A percentile compares a stretch with the other conserved stretches of the same genome.
Conservation (phyloP, 2,329 filamentous ascomycete species). For the Magnaporthales sp. region DNA sequence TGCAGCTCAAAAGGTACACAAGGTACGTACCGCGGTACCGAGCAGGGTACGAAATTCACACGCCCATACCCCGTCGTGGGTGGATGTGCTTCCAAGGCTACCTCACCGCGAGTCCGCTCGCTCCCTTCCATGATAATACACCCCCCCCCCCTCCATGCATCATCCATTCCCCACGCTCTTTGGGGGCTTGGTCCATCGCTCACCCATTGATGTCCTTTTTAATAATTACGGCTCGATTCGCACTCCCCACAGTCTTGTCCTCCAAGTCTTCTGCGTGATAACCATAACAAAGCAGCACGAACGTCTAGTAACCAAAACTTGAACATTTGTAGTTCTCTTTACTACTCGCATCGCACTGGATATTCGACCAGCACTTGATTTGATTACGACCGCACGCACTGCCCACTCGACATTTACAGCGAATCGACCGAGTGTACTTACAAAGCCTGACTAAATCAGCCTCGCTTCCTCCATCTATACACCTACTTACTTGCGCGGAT, state of each 20-base stretch:
- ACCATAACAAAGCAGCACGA: slow-evolving; percentile 7
- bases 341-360: slow-evolving; percentile 1
- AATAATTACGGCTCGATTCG: slow-evolving; percentile 19
- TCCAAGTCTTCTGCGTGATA: slow-evolving; percentile 8
- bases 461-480: not conserved
- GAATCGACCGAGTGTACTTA: not conserved
- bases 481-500: not conserved
- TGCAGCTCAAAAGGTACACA: not conserved
- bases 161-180: slow-evolving; percentile 10
- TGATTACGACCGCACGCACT: not conserved
- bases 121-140: slow-evolving; percentile 9
- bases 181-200: not conserved
- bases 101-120: slow-evolving; percentile 15
- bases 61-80: not conserved
- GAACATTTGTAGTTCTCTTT: slow-evolving; percentile 1
- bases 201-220: not conserved
- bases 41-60: not conserved
- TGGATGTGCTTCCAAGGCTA: slow-evolving; percentile 3
- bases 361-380: not conserved
- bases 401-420: not conserved
- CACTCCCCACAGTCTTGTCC: slow-evolving; percentile 11
- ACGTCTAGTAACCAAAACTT: slow-evolving; percentile 3
- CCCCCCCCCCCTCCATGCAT: slow-evolving; percentile 12
- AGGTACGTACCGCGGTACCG: not conserved
- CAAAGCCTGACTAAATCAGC: not conserved